Conservation (phyloP, 805 yeast species). For the Metschnikowia santaceciliae region DNA sequence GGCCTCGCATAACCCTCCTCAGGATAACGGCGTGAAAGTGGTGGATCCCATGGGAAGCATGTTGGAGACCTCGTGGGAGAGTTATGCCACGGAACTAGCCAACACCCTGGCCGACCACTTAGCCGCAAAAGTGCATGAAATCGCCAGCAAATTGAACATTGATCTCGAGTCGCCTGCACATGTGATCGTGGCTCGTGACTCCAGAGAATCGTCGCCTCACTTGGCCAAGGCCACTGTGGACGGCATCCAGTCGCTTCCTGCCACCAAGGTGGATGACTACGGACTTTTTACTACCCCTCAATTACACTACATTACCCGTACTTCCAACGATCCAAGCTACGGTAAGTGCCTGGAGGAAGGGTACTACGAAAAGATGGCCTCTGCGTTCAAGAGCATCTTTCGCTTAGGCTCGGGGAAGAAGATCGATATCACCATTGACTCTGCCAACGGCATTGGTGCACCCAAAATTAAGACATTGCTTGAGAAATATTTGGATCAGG, state of each 20-base stretch:
- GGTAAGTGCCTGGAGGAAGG: slow-evolving; percentile 65
- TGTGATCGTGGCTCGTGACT: slow-evolving; percentile 77
- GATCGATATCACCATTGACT: slow-evolving; percentile 65
- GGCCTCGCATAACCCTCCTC: slow-evolving; percentile 91
- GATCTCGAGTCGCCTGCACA: slow-evolving; percentile 40
- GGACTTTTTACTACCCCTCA: slow-evolving; percentile 91
- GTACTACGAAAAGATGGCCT: slow-evolving; percentile 61
- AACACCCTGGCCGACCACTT: slow-evolving; percentile 55
- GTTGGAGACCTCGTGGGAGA: slow-evolving; percentile 84
- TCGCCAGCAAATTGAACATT: slow-evolving; percentile 43
- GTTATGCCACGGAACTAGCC: slow-evolving; percentile 73
- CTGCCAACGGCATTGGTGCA: slow-evolving; percentile 98
- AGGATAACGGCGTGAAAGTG: slow-evolving; percentile 62
- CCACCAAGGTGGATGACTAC: slow-evolving; percentile 46
- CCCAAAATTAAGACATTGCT: slow-evolving; percentile 57
- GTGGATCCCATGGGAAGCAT: slow-evolving; percentile 91
- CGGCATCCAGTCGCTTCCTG: slow-evolving; percentile 51
- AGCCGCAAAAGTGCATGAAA: slow-evolving; percentile 29
- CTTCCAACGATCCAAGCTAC: slow-evolving; percentile 59
- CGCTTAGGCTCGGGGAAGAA: slow-evolving; percentile 17
- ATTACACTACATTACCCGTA: slow-evolving; percentile 79
- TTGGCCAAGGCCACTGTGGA: slow-evolving; percentile 56
- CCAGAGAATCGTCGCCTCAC: slow-evolving; percentile 77
- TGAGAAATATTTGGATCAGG: slow-evolving; percentile 33
- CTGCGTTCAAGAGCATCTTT: slow-evolving; percentile 47